Base-by-base conservation (phyloP, 1,284 basidiomycete species). In the Cryptococcus deneoformans region DNA sequence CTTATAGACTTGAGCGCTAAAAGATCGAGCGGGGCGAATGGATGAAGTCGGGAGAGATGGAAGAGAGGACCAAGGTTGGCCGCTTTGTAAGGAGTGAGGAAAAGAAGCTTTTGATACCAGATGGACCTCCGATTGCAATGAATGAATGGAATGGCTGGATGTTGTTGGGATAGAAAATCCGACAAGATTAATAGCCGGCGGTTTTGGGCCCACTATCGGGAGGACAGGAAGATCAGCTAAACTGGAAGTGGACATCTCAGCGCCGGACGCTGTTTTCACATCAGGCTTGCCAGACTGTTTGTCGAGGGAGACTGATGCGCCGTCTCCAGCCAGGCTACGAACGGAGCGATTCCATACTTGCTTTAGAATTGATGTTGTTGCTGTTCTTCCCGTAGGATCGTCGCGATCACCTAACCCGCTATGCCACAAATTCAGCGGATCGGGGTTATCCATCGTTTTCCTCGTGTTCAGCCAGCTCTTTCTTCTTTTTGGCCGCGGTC, bases 311-410 rank as follows among this genome's bases (percentile, higher is more conserved):
- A 50, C 53, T 12, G 57, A 44, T 35, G 57, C 54, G 24, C 44
- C 48, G 11, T 14, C 12, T 44, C 56, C 53, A 16, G 58, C 50
- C 16, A 67, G 54, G 24, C 46, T 61, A 16, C 51, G 52, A 14
- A 56, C 58, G 5, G 66, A 68, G 50, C 65, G 51, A 43, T 64
- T 68, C 66, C 66, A 68, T 20, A 59, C 52, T 6, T 58, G 46
- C 47, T 50, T 61, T 10, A 66, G 35, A 7, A 58, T 58, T 3
- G 58, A 59, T n/a, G 38, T 20, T 35, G 42, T 44, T 46, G 36
- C n/a, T 39, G 36, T 16, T 35, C 35, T 51, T 48, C 14, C 6
- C 39, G 16, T 14, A 34, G 39, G 14, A 11, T n/a, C 36, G 16
- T 51, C 40, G 29, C 36, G 49, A n/a, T 40, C 39, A 1, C 44